Conservation (phyloP, 331 rosid genomes). For the Pyrus hybrid region DNA sequence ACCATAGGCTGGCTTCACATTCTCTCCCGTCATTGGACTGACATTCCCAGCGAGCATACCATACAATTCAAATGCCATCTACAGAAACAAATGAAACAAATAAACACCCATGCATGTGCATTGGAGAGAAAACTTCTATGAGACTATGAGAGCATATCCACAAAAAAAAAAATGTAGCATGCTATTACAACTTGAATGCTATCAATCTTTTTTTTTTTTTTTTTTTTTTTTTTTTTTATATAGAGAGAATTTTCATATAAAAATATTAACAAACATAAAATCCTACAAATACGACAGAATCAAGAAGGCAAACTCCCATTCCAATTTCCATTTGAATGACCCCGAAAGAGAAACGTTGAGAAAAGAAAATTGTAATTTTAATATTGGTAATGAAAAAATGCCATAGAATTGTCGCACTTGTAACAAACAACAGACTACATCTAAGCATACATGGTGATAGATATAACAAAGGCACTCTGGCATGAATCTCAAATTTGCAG, state of each 20-base stretch:
- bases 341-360: too few relatives aligned
- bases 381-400: not conserved
- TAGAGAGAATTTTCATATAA: not conserved
- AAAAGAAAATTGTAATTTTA: too few relatives aligned
- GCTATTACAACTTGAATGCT: not conserved
- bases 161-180: not conserved
- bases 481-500: constrained; percentile 98
- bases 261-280: not conserved
- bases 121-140: not conserved
- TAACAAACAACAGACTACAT: not conserved
- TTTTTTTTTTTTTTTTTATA: not conserved
- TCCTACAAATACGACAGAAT: not conserved
- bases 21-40: constrained; percentile 98
- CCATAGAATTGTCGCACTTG: not conserved
- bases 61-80: constrained; percentile 99
- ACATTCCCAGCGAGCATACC: constrained; percentile 99
- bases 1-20: constrained; percentile 93
- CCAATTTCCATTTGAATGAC: too few relatives aligned
- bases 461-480: constrained; percentile 98
- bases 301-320: too few relatives aligned
- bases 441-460: constrained; percentile 77
- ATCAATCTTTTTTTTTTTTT: not conserved
- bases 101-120: not conserved
- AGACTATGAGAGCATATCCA: not conserved
- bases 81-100: constrained; percentile 7